Evolutionary conservation across 768 basidiomycete species (phyloP).

Genomic region (Scleroderma citrinum): DNA sequence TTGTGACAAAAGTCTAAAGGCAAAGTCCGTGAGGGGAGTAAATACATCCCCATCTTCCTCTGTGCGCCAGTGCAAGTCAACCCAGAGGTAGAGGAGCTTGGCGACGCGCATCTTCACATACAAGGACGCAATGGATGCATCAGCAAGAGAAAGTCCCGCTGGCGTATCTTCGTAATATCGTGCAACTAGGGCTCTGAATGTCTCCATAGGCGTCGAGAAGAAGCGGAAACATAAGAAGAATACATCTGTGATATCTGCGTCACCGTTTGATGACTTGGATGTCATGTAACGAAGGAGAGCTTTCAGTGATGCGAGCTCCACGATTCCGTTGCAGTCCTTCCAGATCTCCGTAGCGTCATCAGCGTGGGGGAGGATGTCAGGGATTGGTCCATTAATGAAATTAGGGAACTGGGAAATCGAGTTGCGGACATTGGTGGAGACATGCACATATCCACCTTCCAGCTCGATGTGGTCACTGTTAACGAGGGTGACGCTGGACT

Average conservation of each 20-base stretch:
- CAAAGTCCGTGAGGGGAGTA: constrained; percentile 23
- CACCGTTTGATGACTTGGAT: constrained; percentile 32
- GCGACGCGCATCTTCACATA: constrained; percentile 54
- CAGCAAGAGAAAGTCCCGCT: constrained; percentile 16
- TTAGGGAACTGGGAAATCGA: constrained; percentile 27
- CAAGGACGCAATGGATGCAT: constrained; percentile 38
- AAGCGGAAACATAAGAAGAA: constrained; percentile 73
- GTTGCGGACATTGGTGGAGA: constrained; percentile 21
- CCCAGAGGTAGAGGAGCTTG: constrained; percentile 61
- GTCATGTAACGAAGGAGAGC: constrained; percentile 44
- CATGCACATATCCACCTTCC: constrained; percentile 14
- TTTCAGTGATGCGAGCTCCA: constrained; percentile 32
- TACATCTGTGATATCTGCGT: constrained; percentile 40
- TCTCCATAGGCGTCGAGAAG: constrained; percentile 47
- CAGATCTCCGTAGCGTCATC: constrained; percentile 26
- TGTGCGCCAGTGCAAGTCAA: constrained; percentile 63
- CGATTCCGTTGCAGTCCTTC: constrained; percentile 21
- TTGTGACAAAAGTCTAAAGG: constrained; percentile 23
- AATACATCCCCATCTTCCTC: constrained; percentile 40
- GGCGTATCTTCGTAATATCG: constrained; percentile 41
- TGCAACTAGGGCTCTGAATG: constrained; percentile 38
- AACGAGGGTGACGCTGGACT: constrained; percentile 17
- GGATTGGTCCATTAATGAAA: constrained; percentile 17
- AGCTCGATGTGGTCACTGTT: constrained; percentile 8
- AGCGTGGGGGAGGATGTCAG: constrained; percentile 26